These are phyloP conservation scores for Penicillium goetzii DNA, from an alignment of 495 filamentous ascomycete genomes.

Conservation along the genomic window DNA sequence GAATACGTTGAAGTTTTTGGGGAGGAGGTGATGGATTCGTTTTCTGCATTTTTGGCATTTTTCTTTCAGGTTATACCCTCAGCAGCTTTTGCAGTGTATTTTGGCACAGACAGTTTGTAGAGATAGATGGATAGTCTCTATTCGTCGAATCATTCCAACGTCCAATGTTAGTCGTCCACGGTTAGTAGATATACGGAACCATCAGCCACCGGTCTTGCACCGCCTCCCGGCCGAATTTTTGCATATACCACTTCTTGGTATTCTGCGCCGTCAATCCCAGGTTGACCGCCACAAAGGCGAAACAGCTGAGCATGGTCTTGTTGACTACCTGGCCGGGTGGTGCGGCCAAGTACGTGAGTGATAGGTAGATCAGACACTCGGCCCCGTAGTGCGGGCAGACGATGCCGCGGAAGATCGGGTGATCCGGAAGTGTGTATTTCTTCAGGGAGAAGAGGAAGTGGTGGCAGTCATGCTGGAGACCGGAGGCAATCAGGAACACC, in stretches of 20 bases:
- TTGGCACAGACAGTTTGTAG: neutral
- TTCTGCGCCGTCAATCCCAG: constrained; percentile 78
- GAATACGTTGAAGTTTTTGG: constrained; percentile 64
- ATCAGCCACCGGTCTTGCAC: constrained; percentile 76
- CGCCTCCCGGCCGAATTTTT: constrained; percentile 72
- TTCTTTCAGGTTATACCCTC: neutral
- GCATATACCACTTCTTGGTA: constrained; percentile 78
- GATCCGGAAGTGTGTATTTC: constrained; percentile 80
- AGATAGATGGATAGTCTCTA: neutral
- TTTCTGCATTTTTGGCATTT: neutral
- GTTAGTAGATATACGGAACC: constrained; percentile 75
- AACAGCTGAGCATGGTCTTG: constrained; percentile 67
- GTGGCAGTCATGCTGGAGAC: constrained; percentile 81
- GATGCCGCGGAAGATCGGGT: constrained; percentile 68
- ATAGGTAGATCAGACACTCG: constrained; percentile 82
- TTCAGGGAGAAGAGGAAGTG: constrained; percentile 75
- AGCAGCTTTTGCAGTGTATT: too few relatives aligned
- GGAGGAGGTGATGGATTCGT: constrained; percentile 35
- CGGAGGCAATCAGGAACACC: constrained; percentile 74
- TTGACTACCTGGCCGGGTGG: constrained; percentile 67
- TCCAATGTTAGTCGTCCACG: neutral
- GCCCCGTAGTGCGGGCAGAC: constrained; percentile 92
- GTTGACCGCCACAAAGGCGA: constrained; percentile 77
- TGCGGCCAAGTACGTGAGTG: constrained; percentile 74
- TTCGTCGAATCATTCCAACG: neutral